phyloP scores from a whole-genome alignment of 768 basidiomycete species.

The Podaxis carcinomalis region DNA sequence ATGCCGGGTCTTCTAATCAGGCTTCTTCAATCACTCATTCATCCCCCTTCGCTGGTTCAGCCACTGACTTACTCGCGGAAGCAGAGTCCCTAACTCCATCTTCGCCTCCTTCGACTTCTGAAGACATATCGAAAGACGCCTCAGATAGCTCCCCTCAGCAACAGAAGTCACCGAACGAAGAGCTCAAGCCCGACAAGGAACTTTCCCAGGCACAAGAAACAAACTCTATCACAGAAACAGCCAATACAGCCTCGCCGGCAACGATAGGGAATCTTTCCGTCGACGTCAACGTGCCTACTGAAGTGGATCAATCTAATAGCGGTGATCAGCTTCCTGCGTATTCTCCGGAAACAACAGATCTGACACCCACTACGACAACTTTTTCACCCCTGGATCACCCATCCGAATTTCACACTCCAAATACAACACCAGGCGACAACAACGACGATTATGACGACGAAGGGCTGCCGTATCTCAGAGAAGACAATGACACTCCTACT shows the following conservation, averaged over 20 bases:
- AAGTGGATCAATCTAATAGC: background rate
- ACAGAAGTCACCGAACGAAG: background rate
- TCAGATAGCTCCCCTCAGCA: background rate
- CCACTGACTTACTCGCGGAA: background rate
- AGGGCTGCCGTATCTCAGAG: slow-evolving; percentile 2
- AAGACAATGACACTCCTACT: background rate
- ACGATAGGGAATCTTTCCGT: background rate
- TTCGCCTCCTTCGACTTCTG: background rate
- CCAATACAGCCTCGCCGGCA: background rate
- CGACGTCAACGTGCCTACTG: background rate
- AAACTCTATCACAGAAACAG: background rate
- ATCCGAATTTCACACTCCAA: background rate
- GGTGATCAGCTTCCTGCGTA: background rate
- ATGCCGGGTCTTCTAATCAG: slow-evolving; percentile 4
- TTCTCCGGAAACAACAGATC: background rate
- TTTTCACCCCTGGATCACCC: background rate
- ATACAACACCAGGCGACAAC: background rate
- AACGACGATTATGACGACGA: background rate
- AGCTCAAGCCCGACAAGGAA: background rate
- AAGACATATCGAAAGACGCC: background rate
- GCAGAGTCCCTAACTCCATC: background rate
- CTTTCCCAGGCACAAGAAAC: background rate
- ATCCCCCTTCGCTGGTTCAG: background rate
- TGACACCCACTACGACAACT: background rate
- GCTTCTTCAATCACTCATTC: background rate